A percentile compares a stretch with the other conserved stretches of the same genome.
phyloP scores from a whole-genome alignment of 331 rosid genomes.

The Erythrophleum ivorense region DNA sequence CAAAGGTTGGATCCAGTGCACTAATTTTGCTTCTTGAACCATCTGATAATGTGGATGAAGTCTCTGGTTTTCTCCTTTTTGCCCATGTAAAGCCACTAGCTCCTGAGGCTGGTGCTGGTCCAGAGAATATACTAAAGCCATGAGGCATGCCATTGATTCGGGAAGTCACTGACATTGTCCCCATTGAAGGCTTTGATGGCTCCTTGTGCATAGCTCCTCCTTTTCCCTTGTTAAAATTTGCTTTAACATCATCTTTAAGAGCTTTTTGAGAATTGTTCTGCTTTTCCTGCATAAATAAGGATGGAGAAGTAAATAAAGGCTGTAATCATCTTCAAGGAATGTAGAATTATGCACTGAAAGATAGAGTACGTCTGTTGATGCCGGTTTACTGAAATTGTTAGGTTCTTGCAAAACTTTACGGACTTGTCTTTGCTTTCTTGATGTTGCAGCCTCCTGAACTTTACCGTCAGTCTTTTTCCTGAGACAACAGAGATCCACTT shows the following conservation, averaged over 20 bases:
- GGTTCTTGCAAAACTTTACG: conserved; percentile 59
- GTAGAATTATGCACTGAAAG: not conserved
- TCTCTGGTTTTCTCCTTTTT: conserved; percentile 64
- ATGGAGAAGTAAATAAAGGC: conserved; percentile 6
- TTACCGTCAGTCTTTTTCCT: conserved; percentile 67
- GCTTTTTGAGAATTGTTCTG: conserved; percentile 46
- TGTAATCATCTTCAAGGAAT: not conserved
- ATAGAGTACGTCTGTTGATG: conserved; percentile 64
- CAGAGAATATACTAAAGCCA: conserved; percentile 54
- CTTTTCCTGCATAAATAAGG: conserved; percentile 42
- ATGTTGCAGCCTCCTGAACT: conserved; percentile 53
- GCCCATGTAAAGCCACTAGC: conserved; percentile 81
- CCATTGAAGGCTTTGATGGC: conserved; percentile 48
- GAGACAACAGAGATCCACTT: conserved; percentile 15
- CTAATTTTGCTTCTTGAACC: conserved; percentile 87
- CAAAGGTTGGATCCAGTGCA: conserved; percentile 81
- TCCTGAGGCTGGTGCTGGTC: conserved; percentile 54
- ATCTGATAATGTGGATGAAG: conserved; percentile 74
- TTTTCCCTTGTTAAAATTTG: conserved; percentile 45
- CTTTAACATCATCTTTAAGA: conserved; percentile 46
- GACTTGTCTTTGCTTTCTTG: conserved; percentile 64
- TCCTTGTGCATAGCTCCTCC: conserved; percentile 49
- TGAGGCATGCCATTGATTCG: conserved; percentile 39
- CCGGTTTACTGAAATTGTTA: conserved; percentile 38
- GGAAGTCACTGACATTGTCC: conserved; percentile 62